phyloP scores from a whole-genome alignment of 1,284 basidiomycete genomes.

The Melanopsichium pennsylvanicum region DNA sequence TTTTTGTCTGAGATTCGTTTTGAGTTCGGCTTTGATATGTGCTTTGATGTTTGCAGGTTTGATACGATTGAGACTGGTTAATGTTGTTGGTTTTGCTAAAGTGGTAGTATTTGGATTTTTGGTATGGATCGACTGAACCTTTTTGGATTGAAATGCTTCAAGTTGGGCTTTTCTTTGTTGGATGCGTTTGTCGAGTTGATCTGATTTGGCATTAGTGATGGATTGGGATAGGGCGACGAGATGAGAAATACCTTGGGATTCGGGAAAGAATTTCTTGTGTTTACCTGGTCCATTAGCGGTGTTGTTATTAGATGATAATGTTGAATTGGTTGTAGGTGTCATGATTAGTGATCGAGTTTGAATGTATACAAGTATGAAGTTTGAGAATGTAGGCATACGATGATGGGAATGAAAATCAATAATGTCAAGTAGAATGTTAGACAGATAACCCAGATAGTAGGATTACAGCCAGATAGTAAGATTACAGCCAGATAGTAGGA shows the following conservation, averaged over 20 bases:
- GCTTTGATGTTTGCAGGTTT: constrained; percentile 31
- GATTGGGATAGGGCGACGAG: constrained; percentile 34
- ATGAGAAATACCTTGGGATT: constrained; percentile 25
- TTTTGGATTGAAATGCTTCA: constrained; percentile 10
- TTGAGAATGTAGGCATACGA: too few relatives aligned
- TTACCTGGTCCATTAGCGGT: constrained; percentile 10
- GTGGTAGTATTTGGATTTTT: constrained; percentile 3
- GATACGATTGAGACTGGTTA: too few relatives aligned
- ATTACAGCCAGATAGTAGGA: too few relatives aligned
- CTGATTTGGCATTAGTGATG: constrained; percentile 21
- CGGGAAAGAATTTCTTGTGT: constrained; percentile 28
- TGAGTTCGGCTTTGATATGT: constrained; percentile 37
- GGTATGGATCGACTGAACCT: not conserved
- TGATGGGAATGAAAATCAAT: too few relatives aligned
- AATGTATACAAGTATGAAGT: too few relatives aligned
- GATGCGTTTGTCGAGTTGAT: constrained; percentile 7
- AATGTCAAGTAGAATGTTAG: too few relatives aligned
- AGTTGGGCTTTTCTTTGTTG: constrained; percentile 11
- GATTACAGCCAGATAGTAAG: too few relatives aligned
- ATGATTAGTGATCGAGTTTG: too few relatives aligned
- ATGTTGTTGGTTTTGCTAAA: too few relatives aligned
- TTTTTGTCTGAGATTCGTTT: constrained; percentile 24
- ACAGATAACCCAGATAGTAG: too few relatives aligned
- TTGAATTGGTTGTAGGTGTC: too few relatives aligned
- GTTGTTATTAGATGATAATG: too few relatives aligned